phyloP scores from a whole-genome alignment of 306 rosid genomes.

The Canavalia gladiata region DNA sequence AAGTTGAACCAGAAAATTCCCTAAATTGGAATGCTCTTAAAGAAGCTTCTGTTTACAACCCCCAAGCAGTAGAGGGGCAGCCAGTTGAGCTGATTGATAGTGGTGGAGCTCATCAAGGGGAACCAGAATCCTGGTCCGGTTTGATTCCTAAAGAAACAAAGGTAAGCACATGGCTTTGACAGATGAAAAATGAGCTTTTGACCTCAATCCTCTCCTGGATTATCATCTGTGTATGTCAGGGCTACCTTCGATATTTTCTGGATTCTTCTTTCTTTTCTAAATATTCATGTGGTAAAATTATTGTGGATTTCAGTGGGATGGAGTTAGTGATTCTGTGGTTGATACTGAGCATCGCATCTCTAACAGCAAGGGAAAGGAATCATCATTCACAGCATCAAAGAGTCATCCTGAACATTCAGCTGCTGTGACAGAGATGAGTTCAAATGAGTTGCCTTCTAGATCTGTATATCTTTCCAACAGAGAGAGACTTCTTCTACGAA shows the following conservation, averaged over 20 bases:
- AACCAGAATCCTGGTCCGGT: slow-evolving; percentile 43
- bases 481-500: slow-evolving; percentile 86
- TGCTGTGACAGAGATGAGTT: slow-evolving; percentile 47
- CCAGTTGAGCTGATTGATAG: slow-evolving; percentile 50
- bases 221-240: slow-evolving; percentile 50
- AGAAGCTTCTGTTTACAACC: slow-evolving; percentile 42
- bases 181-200: slow-evolving; percentile 46
- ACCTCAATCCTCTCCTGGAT: slow-evolving; percentile 37
- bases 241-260: slow-evolving; percentile 33
- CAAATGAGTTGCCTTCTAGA: slow-evolving; percentile 53
- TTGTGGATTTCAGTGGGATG: slow-evolving; percentile 65
- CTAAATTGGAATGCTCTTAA: slow-evolving; percentile 41
- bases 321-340: slow-evolving; percentile 42
- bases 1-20: slow-evolving; percentile 47
- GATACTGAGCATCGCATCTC: slow-evolving; percentile 46
- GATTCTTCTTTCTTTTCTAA: slow-evolving; percentile 37
- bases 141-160: slow-evolving; percentile 48
- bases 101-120: slow-evolving; percentile 51
- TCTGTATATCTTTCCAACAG: slow-evolving; percentile 71
- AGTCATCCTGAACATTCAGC: slow-evolving; percentile 45
- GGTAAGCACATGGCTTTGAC: slow-evolving; percentile 45
- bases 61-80: slow-evolving; percentile 45
- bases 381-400: slow-evolving; percentile 51
- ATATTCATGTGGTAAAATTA: slow-evolving; percentile 44
- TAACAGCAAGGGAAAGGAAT: slow-evolving; percentile 46